phyloP scores from a whole-genome alignment of 2,329 filamentous ascomycete species.

The Nigrospora osmanthi region DNA sequence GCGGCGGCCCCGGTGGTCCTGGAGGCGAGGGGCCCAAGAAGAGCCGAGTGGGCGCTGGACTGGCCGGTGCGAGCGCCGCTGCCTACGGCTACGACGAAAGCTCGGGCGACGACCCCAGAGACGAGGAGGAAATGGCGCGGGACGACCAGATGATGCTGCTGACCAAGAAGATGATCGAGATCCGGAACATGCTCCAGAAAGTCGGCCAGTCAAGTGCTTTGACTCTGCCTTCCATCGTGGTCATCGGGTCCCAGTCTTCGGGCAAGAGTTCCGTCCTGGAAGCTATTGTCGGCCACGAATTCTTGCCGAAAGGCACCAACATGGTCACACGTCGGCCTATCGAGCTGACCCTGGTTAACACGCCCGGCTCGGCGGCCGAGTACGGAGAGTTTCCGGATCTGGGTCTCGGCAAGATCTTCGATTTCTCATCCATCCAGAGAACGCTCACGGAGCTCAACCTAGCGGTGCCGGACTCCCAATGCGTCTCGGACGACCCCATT shows the following conservation, averaged over 20 bases:
- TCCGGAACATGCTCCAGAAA: conserved; percentile 80
- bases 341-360: conserved; percentile 93
- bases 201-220: conserved; percentile 87
- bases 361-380: conserved; percentile 75
- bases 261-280: conserved; percentile 97
- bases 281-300: conserved; percentile 95
- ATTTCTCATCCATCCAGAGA: conserved; percentile 86
- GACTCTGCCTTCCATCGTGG: conserved; percentile 93
- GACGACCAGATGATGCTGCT: conserved; percentile 99
- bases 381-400: conserved; percentile 96
- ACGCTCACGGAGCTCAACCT: conserved; percentile 92
- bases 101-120: conserved; percentile 54
- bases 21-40: conserved; percentile 47
- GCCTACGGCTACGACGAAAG: conserved; percentile 73
- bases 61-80: conserved; percentile 62
- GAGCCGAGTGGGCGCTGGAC: conserved; percentile 52
- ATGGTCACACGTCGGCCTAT: conserved; percentile 97
- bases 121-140: conserved; percentile 59
- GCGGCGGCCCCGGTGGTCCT: conserved; percentile 29
- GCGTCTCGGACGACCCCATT: conserved; percentile 94
- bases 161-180: conserved; percentile 99
- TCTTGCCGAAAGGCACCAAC: conserved; percentile 93
- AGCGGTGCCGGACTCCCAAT: conserved; percentile 83
- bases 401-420: conserved; percentile 79
- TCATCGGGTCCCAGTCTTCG: conserved; percentile 96